These are phyloP conservation scores for Arxiozyma slooffiae DNA, from an alignment of 1,139 yeast species.

Conservation along the genomic window DNA sequence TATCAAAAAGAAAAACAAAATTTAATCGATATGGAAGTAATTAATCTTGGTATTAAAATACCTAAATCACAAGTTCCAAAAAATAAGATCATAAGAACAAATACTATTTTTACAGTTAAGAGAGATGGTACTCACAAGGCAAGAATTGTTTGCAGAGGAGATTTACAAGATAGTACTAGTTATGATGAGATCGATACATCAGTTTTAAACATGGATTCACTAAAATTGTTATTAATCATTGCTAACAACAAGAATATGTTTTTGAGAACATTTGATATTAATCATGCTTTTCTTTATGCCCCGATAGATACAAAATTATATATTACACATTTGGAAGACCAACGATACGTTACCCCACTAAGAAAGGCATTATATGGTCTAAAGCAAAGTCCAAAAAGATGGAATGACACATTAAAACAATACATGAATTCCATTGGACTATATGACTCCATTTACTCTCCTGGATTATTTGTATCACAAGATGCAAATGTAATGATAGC, in stretches of 20 bases:
- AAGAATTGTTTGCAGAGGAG: constrained; percentile 7
- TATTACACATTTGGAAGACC: constrained; percentile 2
- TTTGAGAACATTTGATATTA: constrained; percentile 7
- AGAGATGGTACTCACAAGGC: constrained; percentile 6
- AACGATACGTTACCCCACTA: neutral
- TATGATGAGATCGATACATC: constrained; percentile 5
- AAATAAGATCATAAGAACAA: constrained; percentile 1
- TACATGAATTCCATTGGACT: constrained; percentile 1
- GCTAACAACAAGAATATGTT: neutral
- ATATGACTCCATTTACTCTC: neutral
- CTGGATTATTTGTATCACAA: neutral
- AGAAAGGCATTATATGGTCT: constrained; percentile 7
- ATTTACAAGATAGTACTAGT: neutral
- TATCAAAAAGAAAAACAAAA: neutral
- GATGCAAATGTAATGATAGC: neutral
- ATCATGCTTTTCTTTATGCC: constrained; percentile 9
- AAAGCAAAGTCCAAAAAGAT: constrained; percentile 6
- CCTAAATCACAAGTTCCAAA: neutral
- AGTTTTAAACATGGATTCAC: constrained; percentile 3
- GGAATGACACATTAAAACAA: constrained; percentile 4
- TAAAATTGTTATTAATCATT: constrained; percentile 6
- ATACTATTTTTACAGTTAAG: constrained; percentile 3
- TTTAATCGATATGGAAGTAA: neutral
- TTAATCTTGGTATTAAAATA: neutral
- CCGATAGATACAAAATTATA: constrained; percentile 3